Evolutionary conservation across 176 grass and related monocot genomes (phyloP).

Genomic region (Areca catechu): DNA sequence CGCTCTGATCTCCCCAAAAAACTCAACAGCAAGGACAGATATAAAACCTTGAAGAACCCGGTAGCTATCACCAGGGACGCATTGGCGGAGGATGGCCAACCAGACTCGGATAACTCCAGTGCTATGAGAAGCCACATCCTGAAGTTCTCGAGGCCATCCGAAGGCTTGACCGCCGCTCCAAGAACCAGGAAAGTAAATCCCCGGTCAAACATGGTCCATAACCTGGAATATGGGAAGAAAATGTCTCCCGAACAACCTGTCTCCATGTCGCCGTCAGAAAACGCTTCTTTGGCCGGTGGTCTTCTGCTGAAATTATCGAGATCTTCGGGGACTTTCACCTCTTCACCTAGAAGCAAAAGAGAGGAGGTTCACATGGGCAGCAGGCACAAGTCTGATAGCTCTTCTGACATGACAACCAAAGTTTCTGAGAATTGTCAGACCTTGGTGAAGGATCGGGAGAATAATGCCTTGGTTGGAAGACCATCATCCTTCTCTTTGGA

Average conservation of each 20-base stretch:
- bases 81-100: constrained; percentile 18
- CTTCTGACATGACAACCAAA: constrained; percentile 14
- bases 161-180: constrained; percentile 28
- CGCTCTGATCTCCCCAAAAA: constrained; percentile 46
- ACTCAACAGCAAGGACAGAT: constrained; percentile 26
- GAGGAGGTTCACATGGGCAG: constrained; percentile 41
- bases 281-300: constrained; percentile 9
- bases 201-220: neutral
- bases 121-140: constrained; percentile 13
- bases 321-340: constrained; percentile 25
- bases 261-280: constrained; percentile 32
- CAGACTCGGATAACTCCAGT: constrained; percentile 30
- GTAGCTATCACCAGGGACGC: constrained; percentile 8
- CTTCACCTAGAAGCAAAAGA: constrained; percentile 36
- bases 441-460: neutral
- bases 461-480: constrained; percentile 17
- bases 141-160: constrained; percentile 32
- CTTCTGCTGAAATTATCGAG: constrained; percentile 46
- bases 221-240: constrained; percentile 19
- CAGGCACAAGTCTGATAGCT: constrained; percentile 26
- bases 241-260: constrained; percentile 20
- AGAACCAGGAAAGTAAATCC: constrained; percentile 11
- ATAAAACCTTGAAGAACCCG: constrained; percentile 20
- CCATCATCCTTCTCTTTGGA: constrained; percentile 20
- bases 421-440: neutral